Percentiles rank a stretch among this genome's conserved stretches.
These are phyloP conservation scores for Leccinum subgranulosum DNA, from an alignment of 768 basidiomycete species.

Conservation along the genomic window DNA sequence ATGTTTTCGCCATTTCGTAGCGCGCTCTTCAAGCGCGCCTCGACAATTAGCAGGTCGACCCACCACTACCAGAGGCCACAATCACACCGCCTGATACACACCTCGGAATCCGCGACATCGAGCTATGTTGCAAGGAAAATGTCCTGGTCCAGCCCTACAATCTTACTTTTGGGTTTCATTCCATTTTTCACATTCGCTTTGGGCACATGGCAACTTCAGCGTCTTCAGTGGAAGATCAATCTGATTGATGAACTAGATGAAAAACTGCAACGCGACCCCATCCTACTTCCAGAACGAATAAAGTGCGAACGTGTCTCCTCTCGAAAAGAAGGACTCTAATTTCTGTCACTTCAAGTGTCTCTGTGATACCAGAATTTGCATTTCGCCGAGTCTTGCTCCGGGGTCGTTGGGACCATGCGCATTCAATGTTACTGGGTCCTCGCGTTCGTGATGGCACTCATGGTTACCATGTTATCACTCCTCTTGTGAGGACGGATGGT, in stretches of 20 bases:
- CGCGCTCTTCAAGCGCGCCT: slow-evolving; percentile 5
- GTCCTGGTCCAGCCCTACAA: slow-evolving; percentile 64
- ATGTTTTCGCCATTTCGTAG: slow-evolving; percentile 23
- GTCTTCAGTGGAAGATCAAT: background rate
- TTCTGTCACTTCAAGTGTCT: slow-evolving; percentile 42
- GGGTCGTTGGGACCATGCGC: slow-evolving; percentile 77
- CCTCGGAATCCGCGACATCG: slow-evolving; percentile 30
- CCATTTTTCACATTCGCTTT: slow-evolving; percentile 88
- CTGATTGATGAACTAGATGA: slow-evolving; percentile 87
- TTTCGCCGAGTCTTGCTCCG: slow-evolving; percentile 80
- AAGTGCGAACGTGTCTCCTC: slow-evolving; percentile 57
- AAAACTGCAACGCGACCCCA: slow-evolving; percentile 77
- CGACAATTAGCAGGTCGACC: slow-evolving; percentile 6
- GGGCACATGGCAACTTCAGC: slow-evolving; percentile 85
- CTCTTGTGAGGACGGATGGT: slow-evolving; percentile 58
- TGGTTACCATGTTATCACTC: slow-evolving; percentile 87
- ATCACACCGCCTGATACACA: slow-evolving; percentile 16
- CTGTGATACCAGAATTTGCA: slow-evolving; percentile 81
- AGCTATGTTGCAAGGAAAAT: slow-evolving; percentile 58
- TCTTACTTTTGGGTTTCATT: slow-evolving; percentile 76
- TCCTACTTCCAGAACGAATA: slow-evolving; percentile 76
- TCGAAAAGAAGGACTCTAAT: slow-evolving; percentile 19
- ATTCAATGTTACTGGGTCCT: slow-evolving; percentile 79
- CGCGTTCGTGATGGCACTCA: slow-evolving; percentile 84
- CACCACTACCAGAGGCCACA: slow-evolving; percentile 5